Evolutionary conservation across 2,329 filamentous ascomycete species (phyloP).

Genomic region (Fusarium pseudocircinatum): DNA sequence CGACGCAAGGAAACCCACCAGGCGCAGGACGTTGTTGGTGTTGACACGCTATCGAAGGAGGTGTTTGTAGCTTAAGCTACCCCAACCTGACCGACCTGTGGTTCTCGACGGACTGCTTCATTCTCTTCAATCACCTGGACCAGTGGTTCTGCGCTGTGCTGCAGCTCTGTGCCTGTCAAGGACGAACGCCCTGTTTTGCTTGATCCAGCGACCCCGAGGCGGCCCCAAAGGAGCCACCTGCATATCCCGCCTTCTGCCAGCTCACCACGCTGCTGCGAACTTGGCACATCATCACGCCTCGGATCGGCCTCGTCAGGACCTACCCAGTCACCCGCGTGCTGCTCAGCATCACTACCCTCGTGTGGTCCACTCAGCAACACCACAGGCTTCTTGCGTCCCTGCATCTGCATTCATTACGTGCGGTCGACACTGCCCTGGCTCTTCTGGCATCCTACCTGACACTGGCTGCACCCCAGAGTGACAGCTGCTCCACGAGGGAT

Average conservation of each 20-base stretch:
- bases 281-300: conserved; percentile 42
- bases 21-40: conserved; percentile 38
- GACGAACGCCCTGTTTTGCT: conserved; percentile 36
- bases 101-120: conserved; percentile 25
- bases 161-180: conserved; percentile 38
- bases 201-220: conserved; percentile 39
- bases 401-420: conserved; percentile 42
- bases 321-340: conserved; percentile 31
- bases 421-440: conserved; percentile 30
- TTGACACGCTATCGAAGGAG: conserved; percentile 11
- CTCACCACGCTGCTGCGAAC: conserved; percentile 45
- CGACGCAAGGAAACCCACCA: conserved; percentile 12
- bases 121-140: conserved; percentile 29
- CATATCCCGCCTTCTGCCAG: conserved; percentile 47
- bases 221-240: conserved; percentile 48
- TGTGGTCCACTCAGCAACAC: conserved; percentile 37
- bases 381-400: conserved; percentile 38
- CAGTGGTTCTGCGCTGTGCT: conserved; percentile 39
- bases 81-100: conserved; percentile 4
- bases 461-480: conserved; percentile 41
- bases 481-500: conserved; percentile 40
- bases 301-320: conserved; percentile 41
- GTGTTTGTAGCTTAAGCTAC: conserved; percentile 23
- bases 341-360: conserved; percentile 22
- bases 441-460: conserved; percentile 24